Percentiles rank a stretch among this genome's conserved stretches.
These are phyloP conservation scores for Misopates orontium DNA, from an alignment of 257 asterid genomes.

Conservation along the genomic window DNA sequence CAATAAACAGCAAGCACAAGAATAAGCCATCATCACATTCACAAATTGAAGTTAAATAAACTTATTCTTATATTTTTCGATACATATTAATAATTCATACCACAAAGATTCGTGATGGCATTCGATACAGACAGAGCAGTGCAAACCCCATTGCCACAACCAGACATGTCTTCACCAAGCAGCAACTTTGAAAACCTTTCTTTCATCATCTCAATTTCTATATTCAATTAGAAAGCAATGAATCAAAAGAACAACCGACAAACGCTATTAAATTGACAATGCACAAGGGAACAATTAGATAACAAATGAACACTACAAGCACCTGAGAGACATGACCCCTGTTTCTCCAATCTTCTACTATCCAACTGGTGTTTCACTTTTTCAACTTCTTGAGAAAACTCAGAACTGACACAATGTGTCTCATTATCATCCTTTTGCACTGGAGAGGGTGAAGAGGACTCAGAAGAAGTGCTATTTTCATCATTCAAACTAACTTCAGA, in stretches of 20 bases:
- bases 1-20: neutral
- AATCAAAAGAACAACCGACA: neutral
- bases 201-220: conserved; percentile 80
- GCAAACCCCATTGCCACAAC: conserved; percentile 85
- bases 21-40: conserved; percentile 2
- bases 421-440: conserved; percentile 34
- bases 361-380: conserved; percentile 39
- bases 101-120: conserved; percentile 90
- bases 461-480: conserved; percentile 48
- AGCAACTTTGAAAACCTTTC: conserved; percentile 80
- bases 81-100: conserved; percentile 32
- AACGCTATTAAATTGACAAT: neutral
- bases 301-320: neutral
- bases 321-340: conserved; percentile 65
- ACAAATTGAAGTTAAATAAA: neutral
- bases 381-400: conserved; percentile 37
- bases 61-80: neutral
- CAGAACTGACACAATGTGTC: conserved; percentile 29
- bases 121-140: conserved; percentile 81
- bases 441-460: conserved; percentile 55
- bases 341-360: conserved; percentile 50
- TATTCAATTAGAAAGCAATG: neutral
- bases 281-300: neutral
- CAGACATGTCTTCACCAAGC: conserved; percentile 94
- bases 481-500: conserved; percentile 51